phyloP scores from a whole-genome alignment of 805 yeast species.

The Candida insectorum region DNA sequence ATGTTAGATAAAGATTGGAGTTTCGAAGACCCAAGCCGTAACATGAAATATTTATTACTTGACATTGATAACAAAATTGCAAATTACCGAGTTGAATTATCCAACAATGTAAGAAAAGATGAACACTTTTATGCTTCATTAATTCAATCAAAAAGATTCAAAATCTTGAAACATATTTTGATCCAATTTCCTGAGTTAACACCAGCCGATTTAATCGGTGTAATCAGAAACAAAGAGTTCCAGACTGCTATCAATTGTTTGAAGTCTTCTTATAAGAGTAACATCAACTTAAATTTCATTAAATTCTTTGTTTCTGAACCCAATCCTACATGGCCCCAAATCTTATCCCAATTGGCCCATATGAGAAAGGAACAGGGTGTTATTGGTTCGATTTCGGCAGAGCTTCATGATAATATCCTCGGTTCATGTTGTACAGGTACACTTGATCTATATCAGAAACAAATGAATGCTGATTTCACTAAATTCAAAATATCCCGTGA shows the following conservation, averaged over 20 bases:
- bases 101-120: constrained; percentile 10
- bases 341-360: constrained; percentile 5
- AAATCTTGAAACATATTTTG: constrained; percentile 17
- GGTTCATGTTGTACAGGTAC: constrained; percentile 10
- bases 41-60: constrained; percentile 14
- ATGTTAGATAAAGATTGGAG: constrained; percentile 20
- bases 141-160: constrained; percentile 23
- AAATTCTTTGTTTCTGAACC: constrained; percentile 2
- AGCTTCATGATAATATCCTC: constrained; percentile 3
- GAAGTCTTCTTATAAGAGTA: neutral
- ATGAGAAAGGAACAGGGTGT: neutral
- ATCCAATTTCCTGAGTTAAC: constrained; percentile 6
- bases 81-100: constrained; percentile 12
- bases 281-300: constrained; percentile 2
- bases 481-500: constrained; percentile 12
- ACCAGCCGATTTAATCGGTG: constrained; percentile 6
- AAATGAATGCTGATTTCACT: constrained; percentile 6
- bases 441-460: constrained; percentile 5
- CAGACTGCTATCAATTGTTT: neutral
- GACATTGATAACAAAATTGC: constrained; percentile 16
- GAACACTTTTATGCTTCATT: constrained; percentile 17
- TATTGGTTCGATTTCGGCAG: neutral
- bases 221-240: constrained; percentile 5
- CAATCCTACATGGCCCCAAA: constrained; percentile 2
- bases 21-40: constrained; percentile 12